Evolutionary conservation across 2,329 filamentous ascomycete genomes (phyloP).

Genomic region (Coniella lustricola): DNA sequence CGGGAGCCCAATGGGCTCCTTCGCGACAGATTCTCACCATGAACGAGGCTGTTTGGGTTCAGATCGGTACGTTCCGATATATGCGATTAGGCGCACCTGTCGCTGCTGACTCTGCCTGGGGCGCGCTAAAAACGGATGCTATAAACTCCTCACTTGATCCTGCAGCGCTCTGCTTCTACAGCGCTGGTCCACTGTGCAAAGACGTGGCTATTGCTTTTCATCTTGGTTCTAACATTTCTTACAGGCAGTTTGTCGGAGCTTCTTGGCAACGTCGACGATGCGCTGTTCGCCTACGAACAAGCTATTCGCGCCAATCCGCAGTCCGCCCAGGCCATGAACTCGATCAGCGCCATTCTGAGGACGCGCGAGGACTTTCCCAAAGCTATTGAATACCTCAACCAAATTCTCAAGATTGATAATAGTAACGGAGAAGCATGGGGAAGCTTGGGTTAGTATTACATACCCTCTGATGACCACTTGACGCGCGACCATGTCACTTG

Average conservation of each 20-base stretch:
- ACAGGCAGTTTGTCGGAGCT: slow-evolving; percentile 79
- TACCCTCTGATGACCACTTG: slow-evolving; percentile 21
- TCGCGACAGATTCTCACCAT: slow-evolving; percentile 69
- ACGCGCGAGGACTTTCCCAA: slow-evolving; percentile 91
- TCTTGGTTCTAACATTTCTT: slow-evolving; percentile 24
- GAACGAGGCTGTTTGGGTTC: slow-evolving; percentile 87
- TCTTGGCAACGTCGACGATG: slow-evolving; percentile 81
- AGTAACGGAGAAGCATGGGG: slow-evolving; percentile 96
- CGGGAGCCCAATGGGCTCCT: slow-evolving; percentile 51
- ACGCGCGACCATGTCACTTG: too few species aligned
- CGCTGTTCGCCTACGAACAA: slow-evolving; percentile 83
- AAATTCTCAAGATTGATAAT: slow-evolving; percentile 81
- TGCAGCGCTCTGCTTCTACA: too few species aligned
- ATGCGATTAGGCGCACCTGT: too few species aligned
- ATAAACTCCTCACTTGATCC: too few species aligned
- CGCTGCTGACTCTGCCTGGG: too few species aligned
- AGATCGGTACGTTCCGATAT: slow-evolving; percentile 63
- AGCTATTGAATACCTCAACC: slow-evolving; percentile 86
- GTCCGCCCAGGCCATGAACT: slow-evolving; percentile 87
- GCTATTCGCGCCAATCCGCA: slow-evolving; percentile 81
- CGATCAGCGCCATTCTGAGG: slow-evolving; percentile 84
- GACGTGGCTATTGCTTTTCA: slow-evolving; percentile 17
- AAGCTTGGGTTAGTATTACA: slow-evolving; percentile 59
- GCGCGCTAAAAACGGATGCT: too few species aligned
- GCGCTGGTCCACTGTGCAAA: too few species aligned